Conservation (phyloP, 345 rosid genomes). For the Populus deltoides region DNA sequence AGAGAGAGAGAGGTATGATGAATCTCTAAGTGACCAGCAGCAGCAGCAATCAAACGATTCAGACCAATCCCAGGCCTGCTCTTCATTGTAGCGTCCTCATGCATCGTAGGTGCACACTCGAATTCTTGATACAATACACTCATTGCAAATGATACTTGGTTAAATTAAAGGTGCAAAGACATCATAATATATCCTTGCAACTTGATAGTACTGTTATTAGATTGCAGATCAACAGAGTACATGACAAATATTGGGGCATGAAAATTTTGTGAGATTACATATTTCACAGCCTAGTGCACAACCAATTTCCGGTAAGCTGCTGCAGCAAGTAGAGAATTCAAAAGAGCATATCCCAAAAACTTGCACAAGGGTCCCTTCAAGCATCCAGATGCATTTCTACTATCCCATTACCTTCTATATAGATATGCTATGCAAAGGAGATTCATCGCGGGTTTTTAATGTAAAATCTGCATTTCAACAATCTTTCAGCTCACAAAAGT, state of each 20-base stretch:
- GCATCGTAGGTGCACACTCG: no score
- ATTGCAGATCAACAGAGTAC: constrained; percentile 4
- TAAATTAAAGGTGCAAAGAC: background rate
- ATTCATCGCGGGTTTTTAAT: background rate
- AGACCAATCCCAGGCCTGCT: background rate
- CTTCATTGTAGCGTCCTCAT: no score
- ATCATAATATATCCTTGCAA: constrained; percentile 8
- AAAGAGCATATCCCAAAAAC: constrained; percentile 13
- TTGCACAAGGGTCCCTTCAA: constrained; percentile 13
- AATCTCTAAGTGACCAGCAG: background rate
- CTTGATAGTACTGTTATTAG: background rate
- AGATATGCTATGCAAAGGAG: constrained; percentile 25
- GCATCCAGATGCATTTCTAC: constrained; percentile 20
- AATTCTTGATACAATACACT: background rate
- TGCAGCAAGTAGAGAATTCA: constrained; percentile 13
- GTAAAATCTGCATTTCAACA: constrained; percentile 23
- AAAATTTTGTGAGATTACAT: constrained; percentile 22
- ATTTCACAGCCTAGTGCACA: constrained; percentile 24
- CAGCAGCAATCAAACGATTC: background rate
- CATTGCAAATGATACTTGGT: constrained; percentile 6
- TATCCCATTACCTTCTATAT: constrained; percentile 17
- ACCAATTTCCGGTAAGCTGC: constrained; percentile 21
- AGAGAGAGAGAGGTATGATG: background rate
- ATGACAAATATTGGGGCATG: constrained; percentile 3
- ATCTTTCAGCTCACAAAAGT: background rate